Evolutionary conservation across 108 stramenopile genomes (phyloP).

Genomic region (Skeletonema costatum): DNA sequence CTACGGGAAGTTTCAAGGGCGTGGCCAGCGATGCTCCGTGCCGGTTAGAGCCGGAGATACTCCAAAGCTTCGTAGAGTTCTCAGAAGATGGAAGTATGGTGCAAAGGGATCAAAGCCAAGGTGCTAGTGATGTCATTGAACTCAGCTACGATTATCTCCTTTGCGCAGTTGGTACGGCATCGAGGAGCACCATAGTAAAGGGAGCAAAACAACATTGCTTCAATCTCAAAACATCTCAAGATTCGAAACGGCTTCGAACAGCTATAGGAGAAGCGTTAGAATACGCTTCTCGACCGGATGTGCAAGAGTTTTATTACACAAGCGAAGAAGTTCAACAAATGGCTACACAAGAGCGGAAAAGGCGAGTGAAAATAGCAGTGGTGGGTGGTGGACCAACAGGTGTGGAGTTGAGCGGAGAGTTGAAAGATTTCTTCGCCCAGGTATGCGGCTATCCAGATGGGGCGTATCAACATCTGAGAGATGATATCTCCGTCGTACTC

Average conservation of each 20-base stretch:
- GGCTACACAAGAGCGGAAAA: constrained; percentile 30
- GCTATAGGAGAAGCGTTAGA: constrained; percentile 56
- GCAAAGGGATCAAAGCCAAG: constrained; percentile 21
- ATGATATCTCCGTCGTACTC: constrained; percentile 7
- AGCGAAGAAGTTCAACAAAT: constrained; percentile 16
- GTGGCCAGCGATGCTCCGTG: constrained; percentile 29
- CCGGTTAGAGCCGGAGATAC: constrained; percentile 44
- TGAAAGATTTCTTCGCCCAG: constrained; percentile 30
- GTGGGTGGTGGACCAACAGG: constrained; percentile 61
- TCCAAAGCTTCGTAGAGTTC: constrained; percentile 25
- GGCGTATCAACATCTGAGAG: constrained; percentile 16
- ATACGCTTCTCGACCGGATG: constrained; percentile 48
- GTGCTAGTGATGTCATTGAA: constrained; percentile 43
- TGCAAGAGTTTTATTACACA: constrained; percentile 48
- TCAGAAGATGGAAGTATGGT: constrained; percentile 18
- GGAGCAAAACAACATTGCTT: constrained; percentile 56
- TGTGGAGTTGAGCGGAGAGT: constrained; percentile 27
- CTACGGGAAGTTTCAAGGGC: constrained; percentile 47
- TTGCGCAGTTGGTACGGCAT: constrained; percentile 56
- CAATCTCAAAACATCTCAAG: constrained; percentile 51
- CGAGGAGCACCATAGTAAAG: constrained; percentile 36
- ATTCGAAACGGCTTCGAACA: constrained; percentile 50
- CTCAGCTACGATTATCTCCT: constrained; percentile 57
- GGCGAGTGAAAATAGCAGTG: constrained; percentile 42
- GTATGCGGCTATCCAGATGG: constrained; percentile 2